A percentile compares a stretch with the other conserved stretches of the same genome.
phyloP scores from a whole-genome alignment of 495 filamentous ascomycete genomes.

The Penicillium cataractarum region DNA sequence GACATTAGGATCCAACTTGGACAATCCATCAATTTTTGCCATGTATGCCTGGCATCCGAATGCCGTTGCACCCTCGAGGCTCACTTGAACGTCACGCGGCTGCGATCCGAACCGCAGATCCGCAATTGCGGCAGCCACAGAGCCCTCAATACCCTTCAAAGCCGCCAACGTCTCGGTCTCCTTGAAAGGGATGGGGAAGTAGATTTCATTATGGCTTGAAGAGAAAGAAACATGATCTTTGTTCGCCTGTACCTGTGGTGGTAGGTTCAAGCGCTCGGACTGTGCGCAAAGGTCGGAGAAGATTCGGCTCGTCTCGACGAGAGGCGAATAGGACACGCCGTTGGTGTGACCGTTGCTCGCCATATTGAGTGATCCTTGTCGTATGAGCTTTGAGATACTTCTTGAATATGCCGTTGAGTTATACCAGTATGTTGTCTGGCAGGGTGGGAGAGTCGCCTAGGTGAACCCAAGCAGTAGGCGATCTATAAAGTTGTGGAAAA shows the following conservation, averaged over 20 bases:
- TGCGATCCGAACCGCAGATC: slow-evolving; percentile 55
- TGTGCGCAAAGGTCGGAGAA: slow-evolving; percentile 46
- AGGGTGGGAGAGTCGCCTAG: background rate
- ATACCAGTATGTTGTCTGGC: background rate
- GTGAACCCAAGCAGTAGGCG: background rate
- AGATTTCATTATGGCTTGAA: slow-evolving; percentile 46
- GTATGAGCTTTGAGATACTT: background rate
- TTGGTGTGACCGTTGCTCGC: slow-evolving; percentile 14
- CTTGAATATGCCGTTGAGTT: background rate
- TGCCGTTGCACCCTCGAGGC: slow-evolving; percentile 64
- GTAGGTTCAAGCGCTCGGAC: slow-evolving; percentile 41
- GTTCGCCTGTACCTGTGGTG: slow-evolving; percentile 37
- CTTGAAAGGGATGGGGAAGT: slow-evolving; percentile 69
- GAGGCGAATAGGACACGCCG: slow-evolving; percentile 40
- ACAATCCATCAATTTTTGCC: slow-evolving; percentile 69
- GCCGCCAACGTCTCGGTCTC: slow-evolving; percentile 70
- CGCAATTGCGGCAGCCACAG: slow-evolving; percentile 65
- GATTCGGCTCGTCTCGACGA: slow-evolving; percentile 47
- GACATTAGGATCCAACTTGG: slow-evolving; percentile 62
- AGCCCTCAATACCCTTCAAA: slow-evolving; percentile 72
- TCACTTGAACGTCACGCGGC: slow-evolving; percentile 56
- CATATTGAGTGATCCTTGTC: slow-evolving; percentile 15
- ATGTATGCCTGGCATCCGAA: slow-evolving; percentile 76
- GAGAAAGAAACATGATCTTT: slow-evolving; percentile 46
- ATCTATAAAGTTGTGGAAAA: background rate